phyloP scores from a whole-genome alignment of 2,329 filamentous ascomycete genomes.

The Paecilomyces niveus region DNA sequence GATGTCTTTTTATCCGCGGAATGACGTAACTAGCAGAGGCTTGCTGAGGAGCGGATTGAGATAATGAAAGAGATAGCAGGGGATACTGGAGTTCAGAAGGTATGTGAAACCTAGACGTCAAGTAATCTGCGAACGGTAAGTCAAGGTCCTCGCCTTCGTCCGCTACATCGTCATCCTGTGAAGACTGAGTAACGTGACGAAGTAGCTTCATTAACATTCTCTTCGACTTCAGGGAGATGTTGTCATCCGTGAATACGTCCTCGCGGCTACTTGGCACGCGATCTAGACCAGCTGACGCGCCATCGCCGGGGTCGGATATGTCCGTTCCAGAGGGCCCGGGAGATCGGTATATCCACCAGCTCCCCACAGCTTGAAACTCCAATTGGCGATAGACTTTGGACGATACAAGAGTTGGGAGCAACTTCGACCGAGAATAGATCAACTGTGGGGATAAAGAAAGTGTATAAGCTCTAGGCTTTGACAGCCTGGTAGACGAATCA shows the following conservation, averaged over 20 bases:
- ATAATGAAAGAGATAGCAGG: slow-evolving; percentile 65
- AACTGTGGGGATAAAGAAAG: slow-evolving; percentile 79
- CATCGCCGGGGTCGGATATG: too few species aligned
- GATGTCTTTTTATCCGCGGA: slow-evolving; percentile 66
- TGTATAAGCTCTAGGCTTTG: slow-evolving; percentile 65
- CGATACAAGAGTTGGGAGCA: slow-evolving; percentile 76
- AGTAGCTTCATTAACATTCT: slow-evolving; percentile 87
- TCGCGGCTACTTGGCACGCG: slow-evolving; percentile 85
- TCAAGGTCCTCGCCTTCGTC: slow-evolving; percentile 50
- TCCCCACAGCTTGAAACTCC: slow-evolving; percentile 88
- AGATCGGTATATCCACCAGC: slow-evolving; percentile 68
- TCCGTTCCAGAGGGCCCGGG: slow-evolving; percentile 3
- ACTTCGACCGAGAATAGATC: slow-evolving; percentile 72
- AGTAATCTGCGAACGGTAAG: slow-evolving; percentile 41
- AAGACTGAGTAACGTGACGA: slow-evolving; percentile 63
- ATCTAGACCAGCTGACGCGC: slow-evolving; percentile 38
- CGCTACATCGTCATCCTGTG: slow-evolving; percentile 54
- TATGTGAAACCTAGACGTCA: slow-evolving; percentile 54
- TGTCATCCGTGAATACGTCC: slow-evolving; percentile 75
- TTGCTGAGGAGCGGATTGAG: slow-evolving; percentile 48
- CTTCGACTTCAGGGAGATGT: slow-evolving; percentile 73
- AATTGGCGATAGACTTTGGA: slow-evolving; percentile 83
- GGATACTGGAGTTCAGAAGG: slow-evolving; percentile 61
- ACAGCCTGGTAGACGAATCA: slow-evolving; percentile 16
- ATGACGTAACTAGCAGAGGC: slow-evolving; percentile 64